phyloP scores from a whole-genome alignment of 805 yeast genomes.

The Spathaspora passalidarum region DNA sequence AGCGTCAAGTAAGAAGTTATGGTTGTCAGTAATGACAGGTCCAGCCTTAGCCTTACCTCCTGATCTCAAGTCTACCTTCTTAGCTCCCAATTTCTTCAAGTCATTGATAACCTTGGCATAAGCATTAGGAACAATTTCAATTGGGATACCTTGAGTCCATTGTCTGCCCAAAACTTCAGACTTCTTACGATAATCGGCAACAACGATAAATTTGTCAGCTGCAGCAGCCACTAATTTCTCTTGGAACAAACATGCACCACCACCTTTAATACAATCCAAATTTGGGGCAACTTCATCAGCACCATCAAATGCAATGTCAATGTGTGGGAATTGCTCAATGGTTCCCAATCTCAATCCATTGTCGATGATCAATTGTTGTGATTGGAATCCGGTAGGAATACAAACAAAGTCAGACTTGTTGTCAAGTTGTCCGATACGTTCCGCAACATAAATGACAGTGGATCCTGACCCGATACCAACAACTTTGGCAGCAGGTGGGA shows the following conservation, averaged over 20 bases:
- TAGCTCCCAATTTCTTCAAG: conserved; percentile 62
- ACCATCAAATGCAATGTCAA: conserved; percentile 96
- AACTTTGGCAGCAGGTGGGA: conserved; percentile 64
- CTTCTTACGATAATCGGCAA: conserved; percentile 89
- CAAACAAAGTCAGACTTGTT: conserved; percentile 62
- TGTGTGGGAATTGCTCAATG: conserved; percentile 75
- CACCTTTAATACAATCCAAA: conserved; percentile 92
- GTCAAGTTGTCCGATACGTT: conserved; percentile 73
- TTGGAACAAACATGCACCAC: conserved; percentile 97
- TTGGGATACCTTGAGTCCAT: conserved; percentile 92
- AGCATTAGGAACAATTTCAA: conserved; percentile 90
- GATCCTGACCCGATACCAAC: conserved; percentile 97
- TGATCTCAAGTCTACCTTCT: conserved; percentile 63
- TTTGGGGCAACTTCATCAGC: conserved; percentile 91
- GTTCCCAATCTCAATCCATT: conserved; percentile 78
- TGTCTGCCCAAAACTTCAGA: conserved; percentile 66
- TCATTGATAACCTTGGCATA: conserved; percentile 72
- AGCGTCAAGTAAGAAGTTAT: conserved; percentile 89
- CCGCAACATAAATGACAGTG: conserved; percentile 96
- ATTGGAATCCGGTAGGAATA: conserved; percentile 96
- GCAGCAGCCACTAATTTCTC: conserved; percentile 90
- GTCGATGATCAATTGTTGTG: conserved; percentile 76
- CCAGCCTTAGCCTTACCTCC: conserved; percentile 96
- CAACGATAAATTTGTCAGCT: conserved; percentile 73
- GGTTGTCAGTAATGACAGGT: conserved; percentile 93